phyloP scores from a whole-genome alignment of 495 filamentous ascomycete species.

The Penicillium manginii region DNA sequence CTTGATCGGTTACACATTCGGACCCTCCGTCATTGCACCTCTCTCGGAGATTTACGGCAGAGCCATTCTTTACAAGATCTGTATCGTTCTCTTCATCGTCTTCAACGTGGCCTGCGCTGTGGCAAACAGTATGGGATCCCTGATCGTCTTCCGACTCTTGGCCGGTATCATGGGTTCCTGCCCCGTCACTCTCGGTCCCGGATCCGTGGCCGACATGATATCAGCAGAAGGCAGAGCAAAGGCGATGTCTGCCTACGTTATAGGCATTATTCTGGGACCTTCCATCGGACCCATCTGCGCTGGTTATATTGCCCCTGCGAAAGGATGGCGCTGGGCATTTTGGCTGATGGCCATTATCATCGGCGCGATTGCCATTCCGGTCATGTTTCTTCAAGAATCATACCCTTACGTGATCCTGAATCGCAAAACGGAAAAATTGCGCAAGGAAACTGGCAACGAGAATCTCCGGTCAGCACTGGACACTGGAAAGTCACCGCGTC shows the following conservation, averaged over 20 bases:
- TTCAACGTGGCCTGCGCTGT: background rate
- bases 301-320: conserved; percentile 38
- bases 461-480: conserved; percentile 38
- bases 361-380: background rate
- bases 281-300: conserved; percentile 43
- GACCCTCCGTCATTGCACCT: background rate
- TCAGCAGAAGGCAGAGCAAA: background rate
- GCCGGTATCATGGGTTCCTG: background rate
- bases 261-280: background rate
- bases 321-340: conserved; percentile 49
- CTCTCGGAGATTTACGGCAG: background rate
- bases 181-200: background rate
- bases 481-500: conserved; percentile 25
- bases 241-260: background rate
- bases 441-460: conserved; percentile 57
- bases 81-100: background rate
- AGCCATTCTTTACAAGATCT: background rate
- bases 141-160: background rate
- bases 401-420: conserved; percentile 73
- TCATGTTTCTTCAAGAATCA: conserved; percentile 44
- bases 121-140: background rate
- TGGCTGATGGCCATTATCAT: conserved; percentile 51
- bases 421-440: conserved; percentile 63
- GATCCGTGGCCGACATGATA: background rate
- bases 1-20: background rate